These are phyloP conservation scores for Colletotrichum echinochloae DNA, from an alignment of 2,329 filamentous ascomycete species.

Conservation along the genomic window DNA sequence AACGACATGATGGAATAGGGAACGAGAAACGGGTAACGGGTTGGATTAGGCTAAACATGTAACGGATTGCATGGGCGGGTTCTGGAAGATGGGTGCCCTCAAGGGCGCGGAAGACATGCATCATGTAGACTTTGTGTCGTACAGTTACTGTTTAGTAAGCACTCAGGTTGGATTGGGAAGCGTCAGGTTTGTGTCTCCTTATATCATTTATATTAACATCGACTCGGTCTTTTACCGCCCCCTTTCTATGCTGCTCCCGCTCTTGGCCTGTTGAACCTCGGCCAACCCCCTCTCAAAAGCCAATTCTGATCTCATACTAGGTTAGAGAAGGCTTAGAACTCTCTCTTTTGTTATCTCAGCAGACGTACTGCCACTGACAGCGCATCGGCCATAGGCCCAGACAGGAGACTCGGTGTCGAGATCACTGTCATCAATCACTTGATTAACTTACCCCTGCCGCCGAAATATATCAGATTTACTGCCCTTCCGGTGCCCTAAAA, in stretches of 20 bases:
- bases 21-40: conserved; percentile 11
- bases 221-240: not conserved
- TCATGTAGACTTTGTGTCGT: conserved; percentile 36
- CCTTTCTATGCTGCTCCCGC: not conserved
- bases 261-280: too few species aligned
- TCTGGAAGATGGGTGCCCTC: conserved; percentile 31
- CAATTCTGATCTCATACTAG: too few species aligned
- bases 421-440: too few species aligned
- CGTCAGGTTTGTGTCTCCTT: conserved; percentile 14
- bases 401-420: too few species aligned
- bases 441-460: too few species aligned
- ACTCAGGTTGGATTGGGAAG: conserved; percentile 19
- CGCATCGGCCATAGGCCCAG: not conserved
- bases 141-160: conserved; percentile 28
- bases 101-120: conserved; percentile 32
- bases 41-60: conserved; percentile 29
- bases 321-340: too few species aligned
- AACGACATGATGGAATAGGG: not conserved
- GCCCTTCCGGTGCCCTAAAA: not conserved
- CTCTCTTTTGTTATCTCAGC: not conserved
- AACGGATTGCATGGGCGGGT: conserved; percentile 35
- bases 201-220: conserved; percentile 5
- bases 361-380: not conserved
- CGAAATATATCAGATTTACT: not conserved
- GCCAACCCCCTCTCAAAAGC: not conserved